Evolutionary conservation across 2,329 filamentous ascomycete species (phyloP), one percentile per base, ranked within the genome.

Genomic region (Ustulina deusta): DNA sequence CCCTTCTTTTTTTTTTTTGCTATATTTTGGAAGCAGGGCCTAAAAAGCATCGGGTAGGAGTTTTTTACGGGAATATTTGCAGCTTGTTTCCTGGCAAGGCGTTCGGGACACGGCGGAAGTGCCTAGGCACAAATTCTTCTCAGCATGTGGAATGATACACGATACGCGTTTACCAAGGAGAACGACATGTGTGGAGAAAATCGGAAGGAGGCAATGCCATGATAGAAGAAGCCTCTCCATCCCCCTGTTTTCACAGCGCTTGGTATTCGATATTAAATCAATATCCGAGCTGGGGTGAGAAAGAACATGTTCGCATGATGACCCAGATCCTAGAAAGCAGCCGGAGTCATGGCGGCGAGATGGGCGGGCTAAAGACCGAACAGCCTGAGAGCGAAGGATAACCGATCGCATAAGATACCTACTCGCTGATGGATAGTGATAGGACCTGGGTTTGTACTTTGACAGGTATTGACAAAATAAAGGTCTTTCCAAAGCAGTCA

Each of bases 41-140:
- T 54, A 55, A 71, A 72, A 74, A 76, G 74, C 74, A 77, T 76
- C 65, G 74, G 73, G 65, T 66, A 58, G 75, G 75, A 73, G 75
- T 76, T 74, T 63, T n/a, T 59, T 69, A 72, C 60, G 65, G 68
- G 68, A 61, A 68, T 70, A 65, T 69, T n/a, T 67, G 54, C 67
- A 63, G 46, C 42, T 73, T 69, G 67, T 69, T 72, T 65, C 60
- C 69, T 73, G 70, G 76, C 76, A 75, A 70, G 76, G 76, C 76
- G 76, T 78, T 76, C 58, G 69, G 74, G 70, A 63, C 64, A 71
- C 62, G 66, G 66, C 32, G 69, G 66, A 42, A 70, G 65, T 69
- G 69, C 71, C 65, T 44, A 66, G 70, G 70, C 65, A 68, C 72
- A 68, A 65, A 70, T 73, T 69, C 69, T 73, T 69, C 55, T 72